phyloP scores from a whole-genome alignment of 1,284 basidiomycete species.

The Vanrija sp. region DNA sequence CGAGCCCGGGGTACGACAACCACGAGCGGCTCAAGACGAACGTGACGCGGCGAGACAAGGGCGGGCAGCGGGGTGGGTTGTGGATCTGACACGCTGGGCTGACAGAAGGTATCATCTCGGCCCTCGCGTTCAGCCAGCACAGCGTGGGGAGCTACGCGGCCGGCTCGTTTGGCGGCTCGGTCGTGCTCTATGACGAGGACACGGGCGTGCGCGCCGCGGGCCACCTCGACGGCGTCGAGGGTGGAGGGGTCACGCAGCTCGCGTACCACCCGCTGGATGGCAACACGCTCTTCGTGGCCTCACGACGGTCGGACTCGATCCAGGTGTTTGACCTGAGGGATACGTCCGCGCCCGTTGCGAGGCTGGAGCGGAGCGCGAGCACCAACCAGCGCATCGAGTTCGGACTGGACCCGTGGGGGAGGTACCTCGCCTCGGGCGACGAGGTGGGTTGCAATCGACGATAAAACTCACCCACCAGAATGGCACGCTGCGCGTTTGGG shows the following conservation, averaged over 20 bases:
- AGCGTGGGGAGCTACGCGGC: constrained; percentile 70
- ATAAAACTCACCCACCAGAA: constrained; percentile 15
- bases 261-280: constrained; percentile 71
- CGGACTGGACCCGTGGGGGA: constrained; percentile 69
- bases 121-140: constrained; percentile 69
- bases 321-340: constrained; percentile 75
- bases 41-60: constrained; percentile 69
- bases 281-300: constrained; percentile 71
- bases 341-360: constrained; percentile 44
- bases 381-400: constrained; percentile 77
- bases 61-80: constrained; percentile 73
- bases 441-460: constrained; percentile 53
- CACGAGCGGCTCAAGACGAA: constrained; percentile 66
- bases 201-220: constrained; percentile 57
- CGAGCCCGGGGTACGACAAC: constrained; percentile 42
- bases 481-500: constrained; percentile 39
- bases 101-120: constrained; percentile 69
- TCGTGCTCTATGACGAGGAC: constrained; percentile 69
- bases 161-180: constrained; percentile 57
- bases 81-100: not conserved
- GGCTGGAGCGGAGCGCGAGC: constrained; percentile 27
- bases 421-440: constrained; percentile 65
- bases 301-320: constrained; percentile 62
- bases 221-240: constrained; percentile 60
- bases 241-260: constrained; percentile 70